These are phyloP conservation scores for Hymenoscyphus repandus DNA, from an alignment of 2,329 filamentous ascomycete species.

Conservation along the genomic window DNA sequence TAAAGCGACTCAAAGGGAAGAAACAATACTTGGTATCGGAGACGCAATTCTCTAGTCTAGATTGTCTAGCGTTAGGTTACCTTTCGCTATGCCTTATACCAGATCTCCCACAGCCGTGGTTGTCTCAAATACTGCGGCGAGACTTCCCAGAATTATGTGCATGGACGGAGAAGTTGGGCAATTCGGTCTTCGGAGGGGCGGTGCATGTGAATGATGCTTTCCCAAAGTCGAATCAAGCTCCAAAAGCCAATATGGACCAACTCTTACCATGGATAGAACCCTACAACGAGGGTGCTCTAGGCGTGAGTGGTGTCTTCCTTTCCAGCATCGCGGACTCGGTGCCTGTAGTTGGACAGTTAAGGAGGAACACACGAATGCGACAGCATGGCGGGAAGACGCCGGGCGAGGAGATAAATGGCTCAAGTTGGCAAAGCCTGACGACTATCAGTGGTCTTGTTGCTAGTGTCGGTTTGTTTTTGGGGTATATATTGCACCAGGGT, in stretches of 20 bases:
- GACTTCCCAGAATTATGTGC: constrained; percentile 41
- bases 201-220: constrained; percentile 27
- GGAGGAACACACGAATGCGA: constrained; percentile 25
- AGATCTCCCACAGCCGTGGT: constrained; percentile 56
- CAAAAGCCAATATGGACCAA: too few relatives aligned
- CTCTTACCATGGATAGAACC: constrained; percentile 29
- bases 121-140: constrained; percentile 48
- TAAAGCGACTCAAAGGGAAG: constrained; percentile 56
- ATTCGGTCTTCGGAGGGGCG: constrained; percentile 34
- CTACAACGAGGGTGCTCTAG: constrained; percentile 23
- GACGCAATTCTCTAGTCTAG: constrained; percentile 55
- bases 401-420: constrained; percentile 17
- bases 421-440: constrained; percentile 19
- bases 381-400: constrained; percentile 21
- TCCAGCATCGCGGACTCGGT: constrained; percentile 26
- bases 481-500: constrained; percentile 31
- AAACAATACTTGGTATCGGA: constrained; percentile 52
- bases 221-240: constrained; percentile 4
- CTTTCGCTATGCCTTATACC: constrained; percentile 66
- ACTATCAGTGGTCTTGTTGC: constrained; percentile 26
- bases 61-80: constrained; percentile 79
- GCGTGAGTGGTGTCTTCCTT: constrained; percentile 25
- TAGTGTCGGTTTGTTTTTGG: constrained; percentile 27
- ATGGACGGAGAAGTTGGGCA: constrained; percentile 39
- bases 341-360: constrained; percentile 25